These are phyloP conservation scores for Coemansia guatemalensis DNA, from an alignment of 192 early-diverging fungal genomes.

Conservation along the genomic window DNA sequence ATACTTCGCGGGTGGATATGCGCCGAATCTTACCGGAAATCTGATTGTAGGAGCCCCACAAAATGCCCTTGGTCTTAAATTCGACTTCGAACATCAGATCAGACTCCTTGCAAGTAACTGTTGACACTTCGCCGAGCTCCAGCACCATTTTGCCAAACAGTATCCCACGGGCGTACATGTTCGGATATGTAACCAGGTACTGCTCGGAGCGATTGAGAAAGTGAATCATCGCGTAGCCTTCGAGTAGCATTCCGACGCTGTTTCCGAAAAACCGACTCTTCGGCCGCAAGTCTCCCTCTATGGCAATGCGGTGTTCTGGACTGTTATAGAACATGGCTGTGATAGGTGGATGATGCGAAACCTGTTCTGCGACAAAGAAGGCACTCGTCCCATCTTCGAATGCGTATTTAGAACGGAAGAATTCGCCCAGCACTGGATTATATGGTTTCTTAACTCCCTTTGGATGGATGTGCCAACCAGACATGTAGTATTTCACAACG, in stretches of 20 bases:
- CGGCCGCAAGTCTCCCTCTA: constrained; percentile 80
- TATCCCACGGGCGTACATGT: constrained; percentile 91
- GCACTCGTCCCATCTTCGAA: constrained; percentile 70
- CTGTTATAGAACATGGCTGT: constrained; percentile 80
- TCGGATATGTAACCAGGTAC: constrained; percentile 84
- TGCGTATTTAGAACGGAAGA: constrained; percentile 81
- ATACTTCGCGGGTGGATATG: constrained; percentile 67
- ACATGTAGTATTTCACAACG: constrained; percentile 83
- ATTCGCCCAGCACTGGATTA: constrained; percentile 91
- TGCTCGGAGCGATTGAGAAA: constrained; percentile 59
- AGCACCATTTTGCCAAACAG: constrained; percentile 93
- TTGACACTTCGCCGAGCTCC: constrained; percentile 85
- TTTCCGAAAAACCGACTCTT: constrained; percentile 89
- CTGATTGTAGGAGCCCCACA: constrained; percentile 70
- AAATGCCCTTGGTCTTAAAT: constrained; percentile 82
- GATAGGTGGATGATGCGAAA: constrained; percentile 93
- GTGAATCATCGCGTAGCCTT: constrained; percentile 59
- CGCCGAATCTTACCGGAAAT: constrained; percentile 82
- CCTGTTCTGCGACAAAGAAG: constrained; percentile 86
- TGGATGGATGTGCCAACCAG: constrained; percentile 92
- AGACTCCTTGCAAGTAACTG: constrained; percentile 67
- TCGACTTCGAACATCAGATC: constrained; percentile 83
- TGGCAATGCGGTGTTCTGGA: constrained; percentile 76
- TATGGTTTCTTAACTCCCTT: constrained; percentile 95
- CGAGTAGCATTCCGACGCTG: constrained; percentile 86